Evolutionary conservation across 306 rosid genomes (phyloP), one percentile per base, ranked within the genome.

Genomic region (Malus asiatica): DNA sequence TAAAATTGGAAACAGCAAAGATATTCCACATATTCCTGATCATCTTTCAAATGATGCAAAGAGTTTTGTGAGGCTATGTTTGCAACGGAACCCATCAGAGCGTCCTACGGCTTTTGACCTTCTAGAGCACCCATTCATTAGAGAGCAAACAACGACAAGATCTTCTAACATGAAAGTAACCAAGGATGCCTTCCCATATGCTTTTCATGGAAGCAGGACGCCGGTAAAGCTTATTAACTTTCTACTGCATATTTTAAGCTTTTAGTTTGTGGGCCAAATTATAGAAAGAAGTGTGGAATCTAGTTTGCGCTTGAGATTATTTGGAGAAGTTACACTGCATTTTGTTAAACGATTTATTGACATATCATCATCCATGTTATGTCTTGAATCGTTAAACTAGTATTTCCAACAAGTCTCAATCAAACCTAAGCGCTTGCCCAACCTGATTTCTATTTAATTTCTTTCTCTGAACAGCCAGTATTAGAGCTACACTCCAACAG

Each of bases 1-100:
- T 85, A 96, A 96, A 83, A 96, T 96, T 82, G 99, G 98, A 63
- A 92, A 90, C 89, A 92, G 97, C 92, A 95, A 89, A 85, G 99
- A 95, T 71, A 87, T 87, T 83, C 99, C 99, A 46, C 92, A 89
- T 70, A 95, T 95, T 73, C 99, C 99, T 5, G 97, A 92, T 76
- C 80, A 83, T 85, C 99, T 95, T 74, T 95, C 99, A 10, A 60
- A 72, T n/a, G 98, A 95, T 60, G 99, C 97, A 42, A 95, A 87
- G 80, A 77, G 46, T 77, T 92, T 95, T 76, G 90, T 95, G 82
- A 89, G 84, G 75, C 76, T 58, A 68, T 95, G 99, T 80, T 87
- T 95, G 89, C 92, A 92, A 73, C 88, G 99, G 79, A 90, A 90
- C 66, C 97, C 97, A 9, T 83, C 63, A 12, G 84, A 87, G 72